Evolutionary conservation across 495 filamentous ascomycete species (phyloP), one percentile per base, ranked within the genome.

Genomic region (Gamarada debralockiae): DNA sequence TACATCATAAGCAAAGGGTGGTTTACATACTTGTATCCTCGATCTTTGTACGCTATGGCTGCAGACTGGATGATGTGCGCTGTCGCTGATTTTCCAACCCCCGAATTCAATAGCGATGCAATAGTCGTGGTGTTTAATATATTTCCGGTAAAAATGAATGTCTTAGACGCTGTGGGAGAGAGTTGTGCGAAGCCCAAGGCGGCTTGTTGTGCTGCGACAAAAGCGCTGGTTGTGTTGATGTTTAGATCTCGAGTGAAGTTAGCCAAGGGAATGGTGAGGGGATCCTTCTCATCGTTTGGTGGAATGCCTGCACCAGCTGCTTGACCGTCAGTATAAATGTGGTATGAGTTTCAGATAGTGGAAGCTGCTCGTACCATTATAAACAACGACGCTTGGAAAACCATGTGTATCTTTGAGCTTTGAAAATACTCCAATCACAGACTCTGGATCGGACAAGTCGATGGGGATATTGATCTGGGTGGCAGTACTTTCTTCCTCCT

Each of bases 121-220:
- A 73, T 56, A 31, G 55, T 56, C 3, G 43, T 58, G 0, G 56
- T 59, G 55, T 75, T 76, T 13, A 74, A 53, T 7, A 66, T 66
- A 57, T 79, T 79, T 8, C 75, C 75, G 14, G 74, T 76, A 50
- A 67, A 76, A 48, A 77, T 72, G 60, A 79, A 79, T 2, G 73
- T 73, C 42, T 57, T 67, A 6, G 72, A 58, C 22, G 62, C 66
- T 25, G 51, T 40, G 0, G 50, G 57, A 23, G 69, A 66, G n/a
- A 77, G 69, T 37, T 68, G 25, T 29, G 31, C 62, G 48, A 77
- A 77, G 39, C 59, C 63, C 3, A 60, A 17, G 27, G 60, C 70
- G 10, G 74, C 71, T 53, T 74, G 64, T 55, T 75, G 67, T 13
- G 72, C 72, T 25, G 73, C 74, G 13, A 67, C 67, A 52, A 72